Evolutionary conservation across 176 grass and related monocot genomes (phyloP).

Genomic region (Cocos nucifera): DNA sequence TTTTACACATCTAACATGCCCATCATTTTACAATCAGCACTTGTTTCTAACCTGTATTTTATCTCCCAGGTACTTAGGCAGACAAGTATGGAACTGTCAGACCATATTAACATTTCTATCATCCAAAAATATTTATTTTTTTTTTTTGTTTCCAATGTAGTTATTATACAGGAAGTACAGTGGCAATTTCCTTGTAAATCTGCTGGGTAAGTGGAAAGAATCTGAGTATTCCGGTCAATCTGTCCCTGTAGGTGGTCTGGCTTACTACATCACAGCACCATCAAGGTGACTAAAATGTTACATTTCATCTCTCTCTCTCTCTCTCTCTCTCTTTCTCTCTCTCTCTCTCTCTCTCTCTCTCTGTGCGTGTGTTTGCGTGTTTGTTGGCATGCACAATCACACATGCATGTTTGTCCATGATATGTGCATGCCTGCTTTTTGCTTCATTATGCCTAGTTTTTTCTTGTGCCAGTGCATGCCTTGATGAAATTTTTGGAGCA

Average conservation of each 20-base stretch:
- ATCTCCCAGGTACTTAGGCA: slow-evolving; percentile 17
- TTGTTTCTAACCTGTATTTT: slow-evolving; percentile 33
- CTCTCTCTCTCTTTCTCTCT: background rate
- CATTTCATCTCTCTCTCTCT: background rate
- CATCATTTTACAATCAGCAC: slow-evolving; percentile 32
- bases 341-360: background rate
- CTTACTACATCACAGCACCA: slow-evolving; percentile 45
- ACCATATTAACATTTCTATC: background rate
- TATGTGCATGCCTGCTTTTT: no score
- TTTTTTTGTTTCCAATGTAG: slow-evolving; percentile 10
- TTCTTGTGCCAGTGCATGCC: no score
- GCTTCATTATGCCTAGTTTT: no score
- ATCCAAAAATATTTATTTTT: background rate
- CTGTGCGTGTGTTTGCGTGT: background rate
- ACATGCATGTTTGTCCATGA: no score
- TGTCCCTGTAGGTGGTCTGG: slow-evolving; percentile 36
- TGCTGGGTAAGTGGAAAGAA: slow-evolving; percentile 39
- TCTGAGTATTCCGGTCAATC: slow-evolving; percentile 49
- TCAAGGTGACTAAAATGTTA: slow-evolving; percentile 23
- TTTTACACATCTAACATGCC: slow-evolving; percentile 41
- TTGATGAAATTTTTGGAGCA: no score
- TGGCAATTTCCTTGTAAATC: slow-evolving; percentile 43
- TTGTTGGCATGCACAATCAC: no score
- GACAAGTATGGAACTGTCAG: background rate
- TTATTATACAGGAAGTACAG: slow-evolving; percentile 38